A percentile compares a stretch with the other conserved stretches of the same genome.
Conservation (phyloP, 306 rosid species). For the Vachellia pachyceras region DNA sequence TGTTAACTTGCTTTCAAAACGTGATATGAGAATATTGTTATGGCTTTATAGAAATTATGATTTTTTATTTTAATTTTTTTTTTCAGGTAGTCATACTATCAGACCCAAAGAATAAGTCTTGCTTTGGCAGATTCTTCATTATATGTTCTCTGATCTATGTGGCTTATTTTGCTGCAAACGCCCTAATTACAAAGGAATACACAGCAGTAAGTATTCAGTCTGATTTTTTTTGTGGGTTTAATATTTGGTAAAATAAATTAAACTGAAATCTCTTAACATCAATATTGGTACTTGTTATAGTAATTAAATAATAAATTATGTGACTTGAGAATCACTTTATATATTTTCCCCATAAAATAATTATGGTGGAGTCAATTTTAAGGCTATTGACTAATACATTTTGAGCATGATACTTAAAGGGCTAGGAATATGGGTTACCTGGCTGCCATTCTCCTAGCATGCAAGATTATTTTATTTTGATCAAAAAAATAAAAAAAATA, state of each 20-base stretch:
- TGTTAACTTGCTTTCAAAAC: background rate
- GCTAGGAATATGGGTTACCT: too few species aligned
- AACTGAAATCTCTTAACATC: too few species aligned
- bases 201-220: constrained; percentile 50
- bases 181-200: constrained; percentile 60
- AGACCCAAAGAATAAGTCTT: constrained; percentile 59
- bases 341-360: background rate
- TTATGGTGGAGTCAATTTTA: background rate
- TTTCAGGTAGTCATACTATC: constrained; percentile 57
- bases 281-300: too few species aligned
- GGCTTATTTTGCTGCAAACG: constrained; percentile 65
- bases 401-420: too few species aligned
- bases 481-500: too few species aligned
- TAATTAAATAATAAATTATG: background rate
- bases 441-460: too few species aligned
- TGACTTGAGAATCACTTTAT: background rate
- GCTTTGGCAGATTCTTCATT: constrained; percentile 57
- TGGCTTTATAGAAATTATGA: background rate
- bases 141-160: constrained; percentile 58
- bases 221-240: background rate
- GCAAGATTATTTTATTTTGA: too few species aligned
- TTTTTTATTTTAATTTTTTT: constrained; percentile 14
- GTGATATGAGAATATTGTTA: background rate
- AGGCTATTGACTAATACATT: too few species aligned
- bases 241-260: background rate